Percentiles rank a stretch among this genome's conserved stretches.
Conservation (phyloP, 176 grass and related monocot genomes). For the Carex parvula region DNA sequence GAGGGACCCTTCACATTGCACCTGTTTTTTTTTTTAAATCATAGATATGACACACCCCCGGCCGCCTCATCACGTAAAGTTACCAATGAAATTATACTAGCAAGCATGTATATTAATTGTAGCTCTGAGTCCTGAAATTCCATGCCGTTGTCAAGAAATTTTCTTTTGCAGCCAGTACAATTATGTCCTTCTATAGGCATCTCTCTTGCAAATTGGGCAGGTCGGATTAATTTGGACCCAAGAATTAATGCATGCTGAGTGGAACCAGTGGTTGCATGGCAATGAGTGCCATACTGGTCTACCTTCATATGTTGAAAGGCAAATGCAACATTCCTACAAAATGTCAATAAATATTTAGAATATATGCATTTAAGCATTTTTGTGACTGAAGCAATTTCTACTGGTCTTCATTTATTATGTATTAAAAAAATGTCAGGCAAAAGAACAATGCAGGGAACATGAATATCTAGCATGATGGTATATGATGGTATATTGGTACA, state of each 20-base stretch:
- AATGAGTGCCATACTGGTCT: neutral
- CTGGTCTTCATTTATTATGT: neutral
- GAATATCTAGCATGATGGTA: too few species aligned
- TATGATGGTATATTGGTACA: too few species aligned
- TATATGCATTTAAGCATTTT: neutral
- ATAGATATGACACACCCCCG: neutral
- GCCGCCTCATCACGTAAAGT: too few species aligned
- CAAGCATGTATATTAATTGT: neutral
- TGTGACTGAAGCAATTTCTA: neutral
- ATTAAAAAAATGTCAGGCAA: neutral
- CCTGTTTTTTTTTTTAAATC: neutral
- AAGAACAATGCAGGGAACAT: neutral
- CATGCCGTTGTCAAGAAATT: neutral
- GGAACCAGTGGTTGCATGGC: constrained; percentile 2
- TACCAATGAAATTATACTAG: neutral
- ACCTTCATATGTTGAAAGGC: neutral
- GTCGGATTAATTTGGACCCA: constrained; percentile 3
- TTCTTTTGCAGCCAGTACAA: neutral
- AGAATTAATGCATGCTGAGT: neutral
- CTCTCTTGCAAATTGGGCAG: neutral
- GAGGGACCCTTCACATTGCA: neutral
- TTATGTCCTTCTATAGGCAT: neutral
- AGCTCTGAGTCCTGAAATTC: neutral
- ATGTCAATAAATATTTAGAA: neutral
- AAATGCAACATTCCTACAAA: constrained; percentile 5